Conservation (phyloP, 331 rosid genomes). For the Quercus lobata region DNA sequence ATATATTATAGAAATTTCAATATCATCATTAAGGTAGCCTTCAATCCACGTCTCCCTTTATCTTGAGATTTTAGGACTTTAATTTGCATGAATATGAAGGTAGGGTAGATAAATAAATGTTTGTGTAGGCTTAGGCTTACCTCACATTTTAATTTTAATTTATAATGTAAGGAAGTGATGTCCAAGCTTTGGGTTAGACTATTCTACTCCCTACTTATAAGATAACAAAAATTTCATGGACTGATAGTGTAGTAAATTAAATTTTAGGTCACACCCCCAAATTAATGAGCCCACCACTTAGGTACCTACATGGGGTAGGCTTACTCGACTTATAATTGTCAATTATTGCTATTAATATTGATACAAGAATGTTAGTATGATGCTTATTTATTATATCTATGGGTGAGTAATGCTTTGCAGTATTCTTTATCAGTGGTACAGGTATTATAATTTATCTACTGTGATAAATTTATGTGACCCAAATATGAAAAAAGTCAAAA, state of each 20-base stretch:
- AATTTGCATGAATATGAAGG: neutral
- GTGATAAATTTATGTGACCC: neutral
- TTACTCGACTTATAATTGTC: neutral
- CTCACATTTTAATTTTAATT: neutral
- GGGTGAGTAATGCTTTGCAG: neutral
- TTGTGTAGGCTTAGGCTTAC: neutral
- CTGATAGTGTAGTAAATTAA: too few species aligned
- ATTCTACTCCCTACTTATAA: too few species aligned
- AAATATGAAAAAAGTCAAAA: neutral
- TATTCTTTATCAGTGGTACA: neutral
- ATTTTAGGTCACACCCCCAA: too few species aligned
- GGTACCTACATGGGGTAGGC: neutral
- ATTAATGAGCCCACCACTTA: too few species aligned
- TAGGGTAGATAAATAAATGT: neutral
- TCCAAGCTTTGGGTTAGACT: too few species aligned
- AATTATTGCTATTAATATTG: neutral
- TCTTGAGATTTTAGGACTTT: neutral
- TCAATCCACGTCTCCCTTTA: neutral
- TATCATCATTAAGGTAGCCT: neutral
- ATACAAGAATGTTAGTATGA: neutral
- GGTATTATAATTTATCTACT: neutral
- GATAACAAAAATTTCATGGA: too few species aligned
- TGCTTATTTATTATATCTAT: neutral
- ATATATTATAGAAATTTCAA: neutral
- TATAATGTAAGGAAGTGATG: too few species aligned